Conservation (phyloP, 495 filamentous ascomycete species). For the Niebla homalea region DNA sequence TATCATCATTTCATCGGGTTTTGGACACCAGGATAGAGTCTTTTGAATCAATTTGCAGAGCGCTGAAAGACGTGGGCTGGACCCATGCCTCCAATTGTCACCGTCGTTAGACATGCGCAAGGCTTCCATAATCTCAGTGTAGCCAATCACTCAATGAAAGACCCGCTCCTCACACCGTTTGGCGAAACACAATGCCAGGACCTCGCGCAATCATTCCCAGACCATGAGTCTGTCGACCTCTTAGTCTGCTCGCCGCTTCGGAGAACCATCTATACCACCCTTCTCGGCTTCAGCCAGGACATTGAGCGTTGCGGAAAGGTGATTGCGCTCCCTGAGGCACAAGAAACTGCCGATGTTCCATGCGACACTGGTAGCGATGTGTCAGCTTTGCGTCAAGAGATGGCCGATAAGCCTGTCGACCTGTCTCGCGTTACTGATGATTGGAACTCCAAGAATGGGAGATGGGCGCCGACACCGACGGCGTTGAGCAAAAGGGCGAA, state of each 20-base stretch:
- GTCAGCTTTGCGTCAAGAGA: conserved; percentile 33
- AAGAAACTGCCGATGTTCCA: conserved; percentile 63
- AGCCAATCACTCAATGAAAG: conserved; percentile 59
- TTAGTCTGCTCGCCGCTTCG: conserved; percentile 73
- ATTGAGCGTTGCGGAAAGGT: conserved; percentile 39
- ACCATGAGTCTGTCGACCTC: conserved; percentile 49
- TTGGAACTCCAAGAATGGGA: conserved; percentile 58
- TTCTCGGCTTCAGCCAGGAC: conserved; percentile 51
- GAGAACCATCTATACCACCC: conserved; percentile 70
- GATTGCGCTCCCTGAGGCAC: conserved; percentile 62
- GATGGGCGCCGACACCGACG: conserved; percentile 43
- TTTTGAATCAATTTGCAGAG: background rate
- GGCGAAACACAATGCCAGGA: conserved; percentile 62
- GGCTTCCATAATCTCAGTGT: conserved; percentile 57
- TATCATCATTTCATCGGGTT: too few species aligned
- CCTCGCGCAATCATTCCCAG: conserved; percentile 50
- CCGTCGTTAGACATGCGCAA: conserved; percentile 2
- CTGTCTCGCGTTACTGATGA: conserved; percentile 42
- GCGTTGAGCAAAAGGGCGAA: conserved; percentile 51
- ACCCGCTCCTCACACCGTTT: conserved; percentile 65
- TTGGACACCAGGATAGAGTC: too few species aligned
- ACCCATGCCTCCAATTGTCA: background rate
- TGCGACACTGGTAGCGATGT: conserved; percentile 65
- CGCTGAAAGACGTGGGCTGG: background rate
- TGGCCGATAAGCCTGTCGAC: conserved; percentile 44